These are phyloP conservation scores for Endoconidiophora polonica DNA, from an alignment of 2,329 filamentous ascomycete genomes.

Conservation along the genomic window DNA sequence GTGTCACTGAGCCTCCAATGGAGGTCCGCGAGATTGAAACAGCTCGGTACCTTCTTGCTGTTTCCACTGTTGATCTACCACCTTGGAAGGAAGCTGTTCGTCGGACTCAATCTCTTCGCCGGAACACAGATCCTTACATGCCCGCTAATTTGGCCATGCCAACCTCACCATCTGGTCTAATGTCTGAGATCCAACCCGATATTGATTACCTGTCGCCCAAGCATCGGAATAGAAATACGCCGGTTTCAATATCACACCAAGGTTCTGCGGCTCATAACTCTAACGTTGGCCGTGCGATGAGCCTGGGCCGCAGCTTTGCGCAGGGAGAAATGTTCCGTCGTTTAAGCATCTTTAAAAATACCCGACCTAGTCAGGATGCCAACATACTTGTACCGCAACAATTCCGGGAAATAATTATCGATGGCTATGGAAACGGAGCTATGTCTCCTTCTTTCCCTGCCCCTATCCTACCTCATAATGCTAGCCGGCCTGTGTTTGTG, in stretches of 20 bases:
- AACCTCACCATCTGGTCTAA: neutral
- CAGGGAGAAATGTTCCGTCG: slow-evolving; percentile 11
- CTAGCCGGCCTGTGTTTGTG: neutral
- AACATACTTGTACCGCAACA: neutral
- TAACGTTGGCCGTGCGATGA: slow-evolving; percentile 11
- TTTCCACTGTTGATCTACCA: slow-evolving; percentile 26
- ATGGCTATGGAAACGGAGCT: neutral
- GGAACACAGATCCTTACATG: slow-evolving; percentile 7
- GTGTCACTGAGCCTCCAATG: slow-evolving; percentile 41
- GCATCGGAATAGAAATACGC: slow-evolving; percentile 16
- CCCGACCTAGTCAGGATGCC: neutral
- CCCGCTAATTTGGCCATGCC: neutral
- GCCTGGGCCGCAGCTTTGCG: slow-evolving; percentile 11
- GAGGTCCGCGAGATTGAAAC: slow-evolving; percentile 42
- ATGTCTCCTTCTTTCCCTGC: neutral
- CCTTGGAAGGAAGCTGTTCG: slow-evolving; percentile 27
- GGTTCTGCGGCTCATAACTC: neutral
- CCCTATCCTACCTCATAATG: neutral
- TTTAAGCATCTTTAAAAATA: slow-evolving; percentile 12
- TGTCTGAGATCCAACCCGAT: slow-evolving; percentile 34
- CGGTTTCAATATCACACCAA: slow-evolving; percentile 5
- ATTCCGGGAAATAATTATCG: neutral
- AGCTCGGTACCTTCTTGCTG: slow-evolving; percentile 39
- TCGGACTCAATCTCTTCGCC: slow-evolving; percentile 16
- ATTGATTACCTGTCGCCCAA: slow-evolving; percentile 36